A percentile compares a stretch with the other conserved stretches of the same genome.
Evolutionary conservation across 2,329 filamentous ascomycete genomes (phyloP).

Genomic region (Microsporum audouinii): DNA sequence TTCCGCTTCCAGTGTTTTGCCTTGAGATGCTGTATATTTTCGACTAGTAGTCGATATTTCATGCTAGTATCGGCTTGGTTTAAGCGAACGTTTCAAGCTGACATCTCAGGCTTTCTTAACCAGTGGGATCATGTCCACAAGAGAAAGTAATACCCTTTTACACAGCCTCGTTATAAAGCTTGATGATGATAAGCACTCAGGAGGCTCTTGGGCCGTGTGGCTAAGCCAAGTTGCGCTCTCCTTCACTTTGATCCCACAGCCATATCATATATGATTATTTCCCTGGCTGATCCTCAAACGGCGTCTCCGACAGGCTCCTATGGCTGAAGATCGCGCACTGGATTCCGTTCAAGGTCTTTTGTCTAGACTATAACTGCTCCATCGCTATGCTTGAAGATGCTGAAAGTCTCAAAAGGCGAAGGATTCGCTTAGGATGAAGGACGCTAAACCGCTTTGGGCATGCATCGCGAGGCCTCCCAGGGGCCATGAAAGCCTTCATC

Average conservation of each 20-base stretch:
- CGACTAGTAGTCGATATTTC: no score
- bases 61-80: no score
- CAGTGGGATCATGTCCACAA: no score
- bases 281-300: neutral
- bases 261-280: no score
- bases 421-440: neutral
- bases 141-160: neutral
- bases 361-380: no score
- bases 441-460: neutral
- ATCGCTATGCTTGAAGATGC: neutral
- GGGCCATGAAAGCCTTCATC: neutral
- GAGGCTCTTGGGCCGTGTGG: neutral
- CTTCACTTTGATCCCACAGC: no score
- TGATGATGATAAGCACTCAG: neutral
- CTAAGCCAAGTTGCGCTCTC: neutral
- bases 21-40: no score
- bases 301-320: neutral
- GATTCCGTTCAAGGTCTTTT: no score
- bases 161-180: neutral
- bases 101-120: neutral
- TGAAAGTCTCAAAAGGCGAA: neutral
- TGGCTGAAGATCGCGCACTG: neutral
- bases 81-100: no score
- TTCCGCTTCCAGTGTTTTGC: neutral
- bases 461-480: neutral